phyloP scores from a whole-genome alignment of 805 yeast species.

The Saturnispora zaruensis region DNA sequence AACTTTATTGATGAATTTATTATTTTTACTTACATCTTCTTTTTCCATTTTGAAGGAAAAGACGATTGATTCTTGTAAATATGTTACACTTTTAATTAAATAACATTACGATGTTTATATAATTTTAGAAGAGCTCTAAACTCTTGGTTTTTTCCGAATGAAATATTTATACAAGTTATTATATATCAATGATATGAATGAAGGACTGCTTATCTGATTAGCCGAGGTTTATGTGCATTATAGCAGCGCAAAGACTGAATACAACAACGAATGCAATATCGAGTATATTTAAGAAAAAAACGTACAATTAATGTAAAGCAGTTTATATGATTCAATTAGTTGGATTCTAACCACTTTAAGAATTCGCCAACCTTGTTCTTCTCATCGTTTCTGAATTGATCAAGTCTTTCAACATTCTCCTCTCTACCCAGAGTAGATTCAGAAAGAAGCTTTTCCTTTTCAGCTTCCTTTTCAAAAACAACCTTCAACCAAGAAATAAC shows the following conservation, averaged over 20 bases:
- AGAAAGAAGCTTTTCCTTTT: slow-evolving; percentile 56
- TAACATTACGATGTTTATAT: neutral
- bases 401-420: slow-evolving; percentile 65
- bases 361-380: slow-evolving; percentile 58
- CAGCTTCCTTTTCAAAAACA: slow-evolving; percentile 69
- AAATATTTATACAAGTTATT: neutral
- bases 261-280: slow-evolving; percentile 1
- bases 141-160: neutral
- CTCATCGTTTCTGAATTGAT: slow-evolving; percentile 69
- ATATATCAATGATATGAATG: neutral
- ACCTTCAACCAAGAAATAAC: slow-evolving; percentile 60
- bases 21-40: neutral
- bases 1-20: neutral
- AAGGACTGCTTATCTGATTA: neutral
- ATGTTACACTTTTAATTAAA: neutral
- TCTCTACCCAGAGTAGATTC: slow-evolving; percentile 83
- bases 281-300: neutral
- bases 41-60: neutral
- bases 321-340: slow-evolving; percentile 14
- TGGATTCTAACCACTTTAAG: slow-evolving; percentile 61
- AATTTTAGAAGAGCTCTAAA: neutral
- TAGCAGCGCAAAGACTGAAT: neutral
- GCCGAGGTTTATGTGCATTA: neutral
- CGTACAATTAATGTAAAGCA: neutral
- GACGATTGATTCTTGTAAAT: neutral